Evolutionary conservation across 495 filamentous ascomycete species (phyloP).

Genomic region (Penicillium salamii): DNA sequence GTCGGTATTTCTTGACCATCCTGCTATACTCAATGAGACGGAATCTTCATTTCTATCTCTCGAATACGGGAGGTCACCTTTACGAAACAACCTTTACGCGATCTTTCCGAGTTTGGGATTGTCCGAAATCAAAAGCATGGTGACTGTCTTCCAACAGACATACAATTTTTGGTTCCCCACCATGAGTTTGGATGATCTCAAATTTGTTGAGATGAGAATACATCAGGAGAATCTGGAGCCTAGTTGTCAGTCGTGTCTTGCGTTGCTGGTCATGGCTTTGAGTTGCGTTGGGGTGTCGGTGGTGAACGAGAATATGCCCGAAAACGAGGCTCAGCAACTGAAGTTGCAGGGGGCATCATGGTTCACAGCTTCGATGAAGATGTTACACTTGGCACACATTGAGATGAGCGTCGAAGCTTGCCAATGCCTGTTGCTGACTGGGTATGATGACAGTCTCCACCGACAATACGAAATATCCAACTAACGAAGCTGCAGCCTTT

Average conservation of each 20-base stretch:
- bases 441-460: neutral
- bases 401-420: slow-evolving; percentile 9
- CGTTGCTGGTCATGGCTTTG: slow-evolving; percentile 9
- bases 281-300: slow-evolving; percentile 6
- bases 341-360: slow-evolving; percentile 1
- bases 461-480: neutral
- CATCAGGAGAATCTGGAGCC: slow-evolving; percentile 3
- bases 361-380: slow-evolving; percentile 9
- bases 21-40: neutral
- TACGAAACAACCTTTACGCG: slow-evolving; percentile 2
- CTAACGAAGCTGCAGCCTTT: neutral
- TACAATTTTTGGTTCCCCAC: slow-evolving; percentile 11
- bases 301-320: neutral
- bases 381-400: slow-evolving; percentile 6
- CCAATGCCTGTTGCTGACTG: slow-evolving; percentile 8
- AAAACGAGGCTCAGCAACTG: slow-evolving; percentile 1
- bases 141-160: slow-evolving; percentile 5
- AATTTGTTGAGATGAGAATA: neutral
- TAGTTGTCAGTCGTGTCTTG: slow-evolving; percentile 4
- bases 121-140: slow-evolving; percentile 3
- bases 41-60: slow-evolving; percentile 1
- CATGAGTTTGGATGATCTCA: slow-evolving; percentile 5
- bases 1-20: slow-evolving; percentile 3
- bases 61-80: neutral
- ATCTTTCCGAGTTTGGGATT: slow-evolving; percentile 4